Percentiles rank a stretch among this genome's conserved stretches.
These are phyloP conservation scores for Cercospora zeina DNA, from an alignment of 2,329 filamentous ascomycete genomes.

Conservation along the genomic window DNA sequence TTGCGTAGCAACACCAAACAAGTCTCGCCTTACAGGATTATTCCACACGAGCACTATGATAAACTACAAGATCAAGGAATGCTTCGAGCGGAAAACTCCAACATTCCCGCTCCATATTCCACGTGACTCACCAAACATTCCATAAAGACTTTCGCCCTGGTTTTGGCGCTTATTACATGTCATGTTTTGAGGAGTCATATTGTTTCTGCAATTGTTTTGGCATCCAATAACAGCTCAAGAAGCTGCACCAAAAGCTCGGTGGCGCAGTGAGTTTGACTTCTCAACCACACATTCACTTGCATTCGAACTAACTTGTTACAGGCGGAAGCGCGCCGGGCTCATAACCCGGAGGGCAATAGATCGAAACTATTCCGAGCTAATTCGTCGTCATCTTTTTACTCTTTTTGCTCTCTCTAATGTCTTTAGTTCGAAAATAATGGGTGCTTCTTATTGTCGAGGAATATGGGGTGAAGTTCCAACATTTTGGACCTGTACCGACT, in stretches of 20 bases:
- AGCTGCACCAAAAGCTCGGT: conserved; percentile 4
- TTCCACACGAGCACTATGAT: not conserved
- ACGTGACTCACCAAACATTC: conserved; percentile 6
- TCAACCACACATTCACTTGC: not conserved
- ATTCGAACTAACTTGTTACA: not conserved
- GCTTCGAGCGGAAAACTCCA: not conserved
- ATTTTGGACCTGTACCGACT: not conserved
- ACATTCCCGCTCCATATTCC: not conserved
- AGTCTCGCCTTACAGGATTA: too few relatives aligned
- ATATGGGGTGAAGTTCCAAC: not conserved
- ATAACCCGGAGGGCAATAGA: conserved; percentile 16
- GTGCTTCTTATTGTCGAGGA: not conserved
- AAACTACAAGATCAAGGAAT: not conserved
- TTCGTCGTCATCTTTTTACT: not conserved
- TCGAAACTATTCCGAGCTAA: conserved; percentile 11
- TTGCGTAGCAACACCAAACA: not conserved
- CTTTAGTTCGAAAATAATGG: not conserved
- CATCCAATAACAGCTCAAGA: not conserved
- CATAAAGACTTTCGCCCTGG: not conserved
- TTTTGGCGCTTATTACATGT: not conserved
- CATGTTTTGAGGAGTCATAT: not conserved
- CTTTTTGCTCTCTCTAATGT: not conserved
- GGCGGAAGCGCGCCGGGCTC: conserved; percentile 19
- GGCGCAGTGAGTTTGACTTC: conserved; percentile 8
- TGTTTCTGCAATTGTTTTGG: not conserved